Conservation (phyloP, 1,139 yeast species). For the Kodamaea sp. region DNA sequence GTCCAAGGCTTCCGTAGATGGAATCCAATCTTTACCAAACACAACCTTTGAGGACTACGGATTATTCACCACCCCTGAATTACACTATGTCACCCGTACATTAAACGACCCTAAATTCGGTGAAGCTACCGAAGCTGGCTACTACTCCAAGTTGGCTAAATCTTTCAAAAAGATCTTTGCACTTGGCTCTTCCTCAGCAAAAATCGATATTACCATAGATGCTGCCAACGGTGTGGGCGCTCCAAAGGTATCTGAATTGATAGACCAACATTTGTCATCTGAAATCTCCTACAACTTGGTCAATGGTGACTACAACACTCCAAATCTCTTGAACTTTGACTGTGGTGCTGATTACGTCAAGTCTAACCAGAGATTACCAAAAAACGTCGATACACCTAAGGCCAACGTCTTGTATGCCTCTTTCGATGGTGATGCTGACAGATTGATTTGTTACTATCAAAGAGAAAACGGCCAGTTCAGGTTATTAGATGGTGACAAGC, state of each 20-base stretch:
- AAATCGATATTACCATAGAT: constrained; percentile 64
- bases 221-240: constrained; percentile 97
- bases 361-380: constrained; percentile 79
- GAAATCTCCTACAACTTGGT: constrained; percentile 50
- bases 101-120: constrained; percentile 69
- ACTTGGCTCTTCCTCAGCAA: constrained; percentile 17
- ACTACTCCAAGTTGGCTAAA: constrained; percentile 61
- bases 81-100: constrained; percentile 82
- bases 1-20: constrained; percentile 64
- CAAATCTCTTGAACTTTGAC: constrained; percentile 63
- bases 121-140: constrained; percentile 64
- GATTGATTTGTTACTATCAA: constrained; percentile 82
- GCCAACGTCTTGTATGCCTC: constrained; percentile 65
- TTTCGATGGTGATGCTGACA: constrained; percentile 97
- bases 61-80: constrained; percentile 87
- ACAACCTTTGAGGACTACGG: constrained; percentile 60
- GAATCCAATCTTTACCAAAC: constrained; percentile 51
- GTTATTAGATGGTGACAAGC: constrained; percentile 90
- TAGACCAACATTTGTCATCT: constrained; percentile 41
- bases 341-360: constrained; percentile 98
- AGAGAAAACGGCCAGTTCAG: constrained; percentile 52
- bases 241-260: constrained; percentile 59
- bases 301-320: constrained; percentile 58
- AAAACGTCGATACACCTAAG: constrained; percentile 46
- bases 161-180: constrained; percentile 37